Conservation (phyloP, 768 basidiomycete species). For the Boletus rubescentipes region DNA sequence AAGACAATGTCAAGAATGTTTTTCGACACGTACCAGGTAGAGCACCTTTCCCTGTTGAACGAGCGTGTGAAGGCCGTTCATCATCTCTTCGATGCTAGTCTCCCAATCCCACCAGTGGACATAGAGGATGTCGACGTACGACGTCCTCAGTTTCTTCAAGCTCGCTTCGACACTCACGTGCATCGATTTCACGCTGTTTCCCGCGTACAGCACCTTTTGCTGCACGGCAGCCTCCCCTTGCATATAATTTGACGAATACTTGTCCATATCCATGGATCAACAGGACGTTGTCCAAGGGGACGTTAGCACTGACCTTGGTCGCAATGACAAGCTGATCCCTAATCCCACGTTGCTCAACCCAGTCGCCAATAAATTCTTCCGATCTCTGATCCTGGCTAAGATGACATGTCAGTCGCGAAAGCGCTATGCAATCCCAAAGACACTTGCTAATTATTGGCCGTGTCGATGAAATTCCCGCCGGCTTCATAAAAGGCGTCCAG, state of each 20-base stretch:
- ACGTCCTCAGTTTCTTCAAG: constrained; percentile 52
- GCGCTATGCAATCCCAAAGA: background rate
- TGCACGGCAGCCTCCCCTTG: constrained; percentile 9
- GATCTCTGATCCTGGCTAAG: constrained; percentile 52
- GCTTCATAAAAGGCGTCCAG: constrained; percentile 44
- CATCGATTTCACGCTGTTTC: constrained; percentile 41
- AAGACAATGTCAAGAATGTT: background rate
- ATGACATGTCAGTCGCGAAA: background rate
- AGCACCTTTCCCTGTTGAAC: constrained; percentile 45
- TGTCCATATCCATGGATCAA: background rate
- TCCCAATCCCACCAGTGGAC: constrained; percentile 53
- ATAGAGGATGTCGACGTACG: constrained; percentile 60
- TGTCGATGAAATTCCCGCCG: constrained; percentile 53
- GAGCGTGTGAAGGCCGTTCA: constrained; percentile 44
- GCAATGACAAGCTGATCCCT: constrained; percentile 51
- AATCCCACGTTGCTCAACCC: constrained; percentile 42
- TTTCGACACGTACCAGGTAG: constrained; percentile 33
- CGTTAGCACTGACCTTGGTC: constrained; percentile 35
- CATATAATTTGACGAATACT: constrained; percentile 27
- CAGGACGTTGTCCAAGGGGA: background rate
- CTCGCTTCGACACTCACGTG: constrained; percentile 33
- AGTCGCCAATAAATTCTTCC: constrained; percentile 53
- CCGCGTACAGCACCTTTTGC: constrained; percentile 31
- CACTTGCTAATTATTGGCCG: constrained; percentile 44
- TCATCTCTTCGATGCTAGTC: constrained; percentile 45